Evolutionary conservation across 2,329 filamentous ascomycete genomes (phyloP), one percentile per base, ranked within the genome.

Genomic region (Neurospora crassa): DNA sequence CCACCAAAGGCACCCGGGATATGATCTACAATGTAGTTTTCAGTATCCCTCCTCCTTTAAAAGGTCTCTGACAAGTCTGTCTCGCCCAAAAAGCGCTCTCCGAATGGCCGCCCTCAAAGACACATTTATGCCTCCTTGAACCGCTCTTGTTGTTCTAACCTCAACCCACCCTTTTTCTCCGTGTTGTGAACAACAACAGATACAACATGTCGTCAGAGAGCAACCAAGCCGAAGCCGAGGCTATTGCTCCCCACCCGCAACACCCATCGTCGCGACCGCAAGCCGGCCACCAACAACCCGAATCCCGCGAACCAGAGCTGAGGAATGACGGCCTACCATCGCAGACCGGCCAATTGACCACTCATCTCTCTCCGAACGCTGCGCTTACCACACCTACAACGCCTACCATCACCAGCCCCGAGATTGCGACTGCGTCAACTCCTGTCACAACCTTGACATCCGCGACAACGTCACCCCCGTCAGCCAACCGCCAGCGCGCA

Each of bases 381-480:
- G 24, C 70, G 16, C 20, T 69, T 3, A 53, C 47, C 43, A 73
- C 70, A 41, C 67, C 20, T 67, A 47, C 41, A 37, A 70, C 63
- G 20, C 69, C 67, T 67, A 68, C 41, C 74, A 74, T 68, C 45
- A 67, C 71, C 53, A 73, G 81, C 45, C 80, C 79, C 20, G 79
- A 80, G 73, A 83, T 81, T 20, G 79, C 79, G 72, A 87, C 74
- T 16, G 73, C 63, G 53, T 37, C 53, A 37, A 63, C 53, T 63
- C 53, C 53, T 37, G 24, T 37, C 24, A 63, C 53, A 63, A 16
- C 29, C 53, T 10, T 34, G 12, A 63, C 53, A 29, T 41, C 70
- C 18, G 41, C 53, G 41, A 53, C 47, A 40, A 73, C 70, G 47
- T 69, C 40, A 59, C 41, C 41, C 20, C 70, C 63, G 12, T 69